Conservation (phyloP, 2,329 filamentous ascomycete genomes). For the Aspergillus fumigatus region DNA sequence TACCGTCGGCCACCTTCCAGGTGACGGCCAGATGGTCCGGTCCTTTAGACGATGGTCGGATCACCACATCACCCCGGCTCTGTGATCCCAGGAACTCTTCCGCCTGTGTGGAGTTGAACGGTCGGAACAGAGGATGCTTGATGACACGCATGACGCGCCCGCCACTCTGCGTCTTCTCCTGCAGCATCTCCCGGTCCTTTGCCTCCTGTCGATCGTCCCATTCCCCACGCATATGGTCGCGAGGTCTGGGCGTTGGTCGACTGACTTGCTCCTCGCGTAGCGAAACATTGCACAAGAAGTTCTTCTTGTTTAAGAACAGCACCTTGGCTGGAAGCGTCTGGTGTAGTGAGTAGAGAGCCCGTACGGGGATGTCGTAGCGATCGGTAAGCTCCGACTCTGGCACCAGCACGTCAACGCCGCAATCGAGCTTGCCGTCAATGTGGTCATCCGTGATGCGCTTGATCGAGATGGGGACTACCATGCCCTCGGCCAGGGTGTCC, state of each 20-base stretch:
- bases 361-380: conserved; percentile 61
- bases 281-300: conserved; percentile 77
- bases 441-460: conserved; percentile 88
- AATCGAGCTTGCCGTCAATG: conserved; percentile 89
- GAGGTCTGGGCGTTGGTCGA: conserved; percentile 63
- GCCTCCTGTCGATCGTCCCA: conserved; percentile 85
- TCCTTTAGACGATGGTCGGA: conserved; percentile 90
- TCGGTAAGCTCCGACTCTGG: conserved; percentile 77
- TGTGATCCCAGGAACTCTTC: conserved; percentile 90
- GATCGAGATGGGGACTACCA: conserved; percentile 88
- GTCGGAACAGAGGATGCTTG: conserved; percentile 93
- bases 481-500: conserved; percentile 76
- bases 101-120: conserved; percentile 87
- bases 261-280: conserved; percentile 77
- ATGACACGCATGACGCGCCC: conserved; percentile 90
- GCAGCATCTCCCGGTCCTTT: conserved; percentile 74
- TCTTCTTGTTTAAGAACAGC: conserved; percentile 78
- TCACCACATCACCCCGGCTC: conserved; percentile 82
- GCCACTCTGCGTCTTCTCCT: conserved; percentile 79
- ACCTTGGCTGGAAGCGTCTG: conserved; percentile 89
- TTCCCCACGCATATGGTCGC: conserved; percentile 70
- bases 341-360: conserved; percentile 68
- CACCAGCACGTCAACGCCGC: conserved; percentile 84
- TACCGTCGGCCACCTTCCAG: conserved; percentile 93
- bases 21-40: conserved; percentile 93